Base-by-base conservation (phyloP, 192 early-diverging fungal species). In the Chytriomyces hyalinus region DNA sequence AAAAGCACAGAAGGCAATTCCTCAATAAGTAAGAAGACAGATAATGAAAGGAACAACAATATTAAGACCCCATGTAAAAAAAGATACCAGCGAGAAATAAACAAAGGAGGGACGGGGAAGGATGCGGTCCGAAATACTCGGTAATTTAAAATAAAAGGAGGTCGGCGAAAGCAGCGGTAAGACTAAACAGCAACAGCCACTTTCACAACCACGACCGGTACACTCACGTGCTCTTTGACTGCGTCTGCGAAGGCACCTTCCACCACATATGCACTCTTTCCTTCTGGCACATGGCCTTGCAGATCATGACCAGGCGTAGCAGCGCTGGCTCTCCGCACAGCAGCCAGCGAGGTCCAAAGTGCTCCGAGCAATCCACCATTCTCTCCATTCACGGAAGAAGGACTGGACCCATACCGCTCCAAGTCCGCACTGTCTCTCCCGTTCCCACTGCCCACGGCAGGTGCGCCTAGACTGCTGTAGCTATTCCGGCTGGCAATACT, bases 191-290 rank as follows among this genome's bases (percentile, higher is more conserved):
- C 53, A 13, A 57, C 13, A 20, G 53, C 53, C 1, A 70, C 69
- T 57, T 50, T 17, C n/a, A 70, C 53, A 36, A 70, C 26, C 2
- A 70, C 69, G 57, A 70, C 69, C 13, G 69, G 69, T 8, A 70
- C 69, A 22, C 49, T 22, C n/a, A 70, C 69, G 28, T 22, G 36
- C 28, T 70, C 69, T 49, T 70, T 70, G 15, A 70, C 47, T 11
- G 20, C 20, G 13, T 70, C 49, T 7, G 50, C 69, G 57, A 70
- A 70, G 1, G 51, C 48, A 17, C 69, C 69, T 28, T 70, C 69
- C 4, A 70, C 69, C 2, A 53, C 36, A 57, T 70, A 70, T 17
- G 69, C 69, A 59, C 69, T 70, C 50, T 70, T 70, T 49, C 49
- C 69, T 49, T 70, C 69, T 8, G 50, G 49, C 20, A 57, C 53